phyloP scores from a whole-genome alignment of 1,284 basidiomycete genomes.

The Trichosporon asahii region DNA sequence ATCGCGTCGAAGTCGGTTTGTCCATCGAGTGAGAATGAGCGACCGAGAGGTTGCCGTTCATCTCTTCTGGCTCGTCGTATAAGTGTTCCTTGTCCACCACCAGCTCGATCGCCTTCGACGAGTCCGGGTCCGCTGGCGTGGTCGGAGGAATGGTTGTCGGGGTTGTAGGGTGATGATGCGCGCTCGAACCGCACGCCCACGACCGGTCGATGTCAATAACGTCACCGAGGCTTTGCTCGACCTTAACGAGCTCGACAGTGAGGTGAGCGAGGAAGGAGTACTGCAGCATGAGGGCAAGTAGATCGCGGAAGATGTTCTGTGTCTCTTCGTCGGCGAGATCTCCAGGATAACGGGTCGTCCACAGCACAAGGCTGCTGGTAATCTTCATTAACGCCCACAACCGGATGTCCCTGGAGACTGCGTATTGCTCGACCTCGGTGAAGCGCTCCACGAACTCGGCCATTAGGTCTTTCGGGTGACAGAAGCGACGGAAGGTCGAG shows the following conservation, averaged over 20 bases:
- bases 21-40: slow-evolving; percentile 10
- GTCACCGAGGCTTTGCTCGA: slow-evolving; percentile 32
- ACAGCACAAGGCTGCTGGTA: slow-evolving; percentile 43
- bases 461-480: slow-evolving; percentile 41
- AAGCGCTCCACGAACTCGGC: slow-evolving; percentile 40
- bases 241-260: slow-evolving; percentile 38
- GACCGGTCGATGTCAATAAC: slow-evolving; percentile 40
- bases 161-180: neutral
- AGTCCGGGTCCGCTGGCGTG: neutral
- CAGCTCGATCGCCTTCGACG: slow-evolving; percentile 8
- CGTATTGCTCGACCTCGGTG: slow-evolving; percentile 36
- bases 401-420: slow-evolving; percentile 37
- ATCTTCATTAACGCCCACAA: slow-evolving; percentile 49
- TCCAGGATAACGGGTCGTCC: slow-evolving; percentile 46
- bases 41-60: slow-evolving; percentile 9
- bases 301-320: slow-evolving; percentile 31
- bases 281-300: slow-evolving; percentile 36
- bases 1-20: slow-evolving; percentile 8
- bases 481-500: slow-evolving; percentile 49
- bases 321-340: slow-evolving; percentile 38
- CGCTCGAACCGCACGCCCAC: slow-evolving; percentile 35
- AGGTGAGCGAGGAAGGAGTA: slow-evolving; percentile 47
- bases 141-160: neutral
- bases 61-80: slow-evolving; percentile 23
- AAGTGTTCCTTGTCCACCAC: slow-evolving; percentile 19